Evolutionary conservation across 2,329 filamentous ascomycete genomes (phyloP), one percentile per base, ranked within the genome.

Genomic region (Parastagonospora avenae): DNA sequence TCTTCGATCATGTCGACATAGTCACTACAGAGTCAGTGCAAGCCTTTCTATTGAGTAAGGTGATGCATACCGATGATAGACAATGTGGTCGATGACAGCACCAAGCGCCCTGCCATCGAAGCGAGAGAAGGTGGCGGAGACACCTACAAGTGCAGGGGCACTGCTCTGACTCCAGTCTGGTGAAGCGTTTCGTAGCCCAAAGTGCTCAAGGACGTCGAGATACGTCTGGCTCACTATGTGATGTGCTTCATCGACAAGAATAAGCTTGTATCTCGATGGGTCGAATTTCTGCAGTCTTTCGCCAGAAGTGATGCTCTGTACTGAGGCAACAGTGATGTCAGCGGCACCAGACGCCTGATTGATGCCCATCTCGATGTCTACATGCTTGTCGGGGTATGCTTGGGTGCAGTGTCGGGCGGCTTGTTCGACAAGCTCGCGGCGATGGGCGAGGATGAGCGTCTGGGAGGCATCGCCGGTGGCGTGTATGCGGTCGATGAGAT

Each of bases 161-260:
- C 49, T 42, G 69, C 73, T 40, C 1, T 33, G 37, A 9, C 8
- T 60, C 69, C 66, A 70, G 69, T 74, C 49, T 61, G 73, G 5
- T 24, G 19, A 57, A 76, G 76, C 63, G 47, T 84, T 74, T 10
- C 80, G 77, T 57, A 96, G 81, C 0, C 87, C 85, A 70, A 99
- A 96, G 72, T 97, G 85, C n/a, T 82, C 78, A 41, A 99, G 78
- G 0, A 86, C 82, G 36, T 83, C 81, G 55, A 95, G 80, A 67
- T 97, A 97, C 7, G 86, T 85, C 2, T 85, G 81, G 0, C 94
- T 90, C 38, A 97, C 92, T 46, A 97, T 96, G 73, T 99, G 94
- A 71, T 99, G 94, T 4, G 93, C 94, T 75, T 99, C 94, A 59
- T 99, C 94, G 4, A 99, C 93, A 2, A 99, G 81, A 0, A 99